Percentiles rank a stretch among this genome's conserved stretches.
phyloP scores from a whole-genome alignment of 148 eudicot species.

The Chenopodium suecicum region DNA sequence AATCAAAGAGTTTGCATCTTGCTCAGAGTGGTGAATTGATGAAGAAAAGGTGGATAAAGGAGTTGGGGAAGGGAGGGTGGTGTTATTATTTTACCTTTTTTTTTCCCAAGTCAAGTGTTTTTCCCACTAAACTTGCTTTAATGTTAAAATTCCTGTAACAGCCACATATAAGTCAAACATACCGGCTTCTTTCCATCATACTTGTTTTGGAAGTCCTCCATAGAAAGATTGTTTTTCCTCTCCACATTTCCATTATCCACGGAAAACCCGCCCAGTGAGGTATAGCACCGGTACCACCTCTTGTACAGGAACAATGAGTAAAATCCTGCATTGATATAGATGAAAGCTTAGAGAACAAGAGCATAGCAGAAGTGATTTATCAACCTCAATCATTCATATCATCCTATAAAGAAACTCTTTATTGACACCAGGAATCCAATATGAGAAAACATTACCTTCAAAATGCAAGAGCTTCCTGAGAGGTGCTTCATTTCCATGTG shows the following conservation, averaged over 20 bases:
- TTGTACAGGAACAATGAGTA: slow-evolving; percentile 73
- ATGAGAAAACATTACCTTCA: slow-evolving; percentile 52
- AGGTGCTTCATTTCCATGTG: slow-evolving; percentile 37
- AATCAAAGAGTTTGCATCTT: background rate
- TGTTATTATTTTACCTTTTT: background rate
- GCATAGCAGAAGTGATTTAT: background rate
- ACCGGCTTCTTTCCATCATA: slow-evolving; percentile 88
- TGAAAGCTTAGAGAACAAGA: background rate
- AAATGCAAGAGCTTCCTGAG: slow-evolving; percentile 49
- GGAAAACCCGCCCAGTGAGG: slow-evolving; percentile 68
- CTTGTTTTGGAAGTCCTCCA: slow-evolving; percentile 55
- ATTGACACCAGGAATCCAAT: background rate
- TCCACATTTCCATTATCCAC: slow-evolving; percentile 80
- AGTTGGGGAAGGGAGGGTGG: background rate
- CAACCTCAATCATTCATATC: background rate
- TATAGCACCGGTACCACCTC: slow-evolving; percentile 80
- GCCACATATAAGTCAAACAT: slow-evolving; percentile 18
- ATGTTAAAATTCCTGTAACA: background rate
- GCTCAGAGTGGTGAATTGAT: background rate
- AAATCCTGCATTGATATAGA: slow-evolving; percentile 59
- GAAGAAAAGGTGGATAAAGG: background rate
- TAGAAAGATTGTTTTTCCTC: slow-evolving; percentile 55
- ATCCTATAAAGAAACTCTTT: background rate
- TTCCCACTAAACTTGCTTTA: background rate
- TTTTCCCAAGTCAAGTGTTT: background rate